A percentile compares a stretch with the other conserved stretches of the same genome.
These are phyloP conservation scores for Galerina sulciceps DNA, from an alignment of 768 basidiomycete genomes.

Conservation along the genomic window DNA sequence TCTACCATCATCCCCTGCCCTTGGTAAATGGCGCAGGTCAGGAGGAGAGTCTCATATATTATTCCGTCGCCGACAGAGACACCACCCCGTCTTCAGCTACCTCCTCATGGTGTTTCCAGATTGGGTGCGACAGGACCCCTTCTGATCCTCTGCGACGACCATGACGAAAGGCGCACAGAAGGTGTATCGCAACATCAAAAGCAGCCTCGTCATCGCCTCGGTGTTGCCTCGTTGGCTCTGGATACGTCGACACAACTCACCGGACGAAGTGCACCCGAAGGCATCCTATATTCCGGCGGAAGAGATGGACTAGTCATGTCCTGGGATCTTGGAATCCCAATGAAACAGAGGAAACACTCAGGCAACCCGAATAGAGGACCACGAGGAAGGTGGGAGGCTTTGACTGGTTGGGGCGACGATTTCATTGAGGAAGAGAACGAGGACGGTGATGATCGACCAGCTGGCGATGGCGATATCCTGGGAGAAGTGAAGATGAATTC, in stretches of 20 bases:
- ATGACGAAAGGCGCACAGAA: slow-evolving; percentile 15
- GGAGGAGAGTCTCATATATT: slow-evolving; percentile 85
- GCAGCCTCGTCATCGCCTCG: slow-evolving; percentile 86
- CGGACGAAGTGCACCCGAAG: slow-evolving; percentile 72
- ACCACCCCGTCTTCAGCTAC: slow-evolving; percentile 71
- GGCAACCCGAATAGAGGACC: slow-evolving; percentile 17
- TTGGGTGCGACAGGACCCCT: slow-evolving; percentile 74
- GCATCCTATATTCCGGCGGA: slow-evolving; percentile 89
- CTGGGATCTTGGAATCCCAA: slow-evolving; percentile 81
- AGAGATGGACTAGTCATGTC: slow-evolving; percentile 87
- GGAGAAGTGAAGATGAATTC: slow-evolving; percentile 59
- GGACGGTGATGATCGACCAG: slow-evolving; percentile 56
- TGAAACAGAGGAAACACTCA: slow-evolving; percentile 47
- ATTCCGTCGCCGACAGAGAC: slow-evolving; percentile 72
- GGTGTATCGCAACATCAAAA: slow-evolving; percentile 29
- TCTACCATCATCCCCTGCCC: no score
- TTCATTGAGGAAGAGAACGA: slow-evolving; percentile 66
- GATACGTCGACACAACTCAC: slow-evolving; percentile 80
- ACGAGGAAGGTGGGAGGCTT: slow-evolving; percentile 68
- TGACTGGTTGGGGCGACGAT: slow-evolving; percentile 87
- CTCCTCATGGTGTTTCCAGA: slow-evolving; percentile 63
- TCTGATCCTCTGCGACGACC: slow-evolving; percentile 46
- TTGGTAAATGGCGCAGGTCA: slow-evolving; percentile 40
- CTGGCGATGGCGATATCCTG: slow-evolving; percentile 77
- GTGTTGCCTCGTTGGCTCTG: slow-evolving; percentile 85